Base-by-base conservation (phyloP, 2,329 filamentous ascomycete genomes). In the Nigrospora oryzae region DNA sequence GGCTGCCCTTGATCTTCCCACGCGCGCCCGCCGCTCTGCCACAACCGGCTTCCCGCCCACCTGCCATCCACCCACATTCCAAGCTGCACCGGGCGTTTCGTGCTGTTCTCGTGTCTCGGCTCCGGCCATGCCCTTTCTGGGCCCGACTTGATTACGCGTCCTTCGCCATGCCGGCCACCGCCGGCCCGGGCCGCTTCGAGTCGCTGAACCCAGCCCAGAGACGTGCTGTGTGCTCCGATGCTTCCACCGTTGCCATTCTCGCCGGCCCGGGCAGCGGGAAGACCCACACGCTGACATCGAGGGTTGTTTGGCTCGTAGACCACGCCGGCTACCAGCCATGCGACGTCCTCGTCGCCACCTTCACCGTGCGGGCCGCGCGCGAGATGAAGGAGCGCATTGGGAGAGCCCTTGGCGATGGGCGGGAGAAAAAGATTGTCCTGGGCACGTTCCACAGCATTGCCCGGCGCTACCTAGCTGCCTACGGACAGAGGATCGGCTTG, bases 361-460 rank as follows among this genome's bases (percentile, higher is more conserved):
- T 98, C 60, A 98, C 93, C 2, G 89, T 95, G 62, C 97, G 97
- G 63, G 90, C 93, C 1, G 88, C 90, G 15, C 79, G 72, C 15
- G 91, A 97, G 68, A 98, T 98, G 91, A 89, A 89, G 57, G 82
- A 89, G 58, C 80, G 91, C 8, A 87, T 97, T 46, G 81, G 83
- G 0, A 83, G 77, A 47, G 75, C 87, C n/a, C 73, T 97, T n/a
- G 89, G 89, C 1, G 77, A 84, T 48, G 83, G 83, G 6, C 68
- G 83, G 14, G 86, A 89, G 59, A 82, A 77, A 44, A 86, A 82
- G 56, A 73, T 98, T 51, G 77, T 96, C 31, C 71, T 98, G 4
- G 91, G 91, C 15, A 98, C 93, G 0, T 97, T 98, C 54, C 91
- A 98, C 67, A 95, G 89, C 40, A 89, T 98, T 52, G 83, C 90